These are phyloP conservation scores for Saccharomycopsis selenospora DNA, from an alignment of 805 yeast species.

Conservation along the genomic window DNA sequence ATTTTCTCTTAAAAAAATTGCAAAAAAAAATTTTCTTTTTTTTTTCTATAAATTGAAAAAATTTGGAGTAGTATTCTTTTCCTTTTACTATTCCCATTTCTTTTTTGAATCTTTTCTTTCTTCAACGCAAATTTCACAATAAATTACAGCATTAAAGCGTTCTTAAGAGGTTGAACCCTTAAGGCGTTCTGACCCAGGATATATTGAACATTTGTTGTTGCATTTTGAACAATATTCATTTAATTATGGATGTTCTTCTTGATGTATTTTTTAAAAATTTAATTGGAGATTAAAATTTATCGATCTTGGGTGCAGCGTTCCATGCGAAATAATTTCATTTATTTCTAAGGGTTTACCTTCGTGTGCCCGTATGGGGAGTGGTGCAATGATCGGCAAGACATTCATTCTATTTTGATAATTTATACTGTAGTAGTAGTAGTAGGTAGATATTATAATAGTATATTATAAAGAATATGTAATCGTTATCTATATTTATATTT, in stretches of 20 bases:
- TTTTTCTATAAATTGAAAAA: not conserved
- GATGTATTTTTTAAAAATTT: conserved; percentile 15
- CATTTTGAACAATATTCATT: conserved; percentile 15
- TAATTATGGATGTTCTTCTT: not conserved
- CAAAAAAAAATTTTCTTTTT: too few relatives aligned
- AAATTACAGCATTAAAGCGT: conserved; percentile 42
- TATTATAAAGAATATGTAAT: too few relatives aligned
- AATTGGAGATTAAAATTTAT: conserved; percentile 42
- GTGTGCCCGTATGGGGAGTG: conserved; percentile 58
- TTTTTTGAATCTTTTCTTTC: conserved; percentile 15
- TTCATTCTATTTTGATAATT: conserved; percentile 20
- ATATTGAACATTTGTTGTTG: conserved; percentile 44
- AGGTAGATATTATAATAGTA: too few relatives aligned
- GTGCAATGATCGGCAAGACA: conserved; percentile 56
- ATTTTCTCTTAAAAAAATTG: too few relatives aligned
- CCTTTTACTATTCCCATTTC: conserved; percentile 5
- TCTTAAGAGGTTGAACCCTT: conserved; percentile 54
- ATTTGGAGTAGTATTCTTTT: not conserved
- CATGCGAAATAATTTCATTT: conserved; percentile 35
- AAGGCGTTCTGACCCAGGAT: conserved; percentile 55
- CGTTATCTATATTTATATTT: too few relatives aligned
- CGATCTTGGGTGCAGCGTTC: conserved; percentile 62
- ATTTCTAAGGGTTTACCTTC: conserved; percentile 52
- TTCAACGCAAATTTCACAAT: conserved; percentile 49
- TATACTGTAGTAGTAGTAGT: too few relatives aligned